Conservation (phyloP, 192 early-diverging fungal species). For the Coemansia sp. region DNA sequence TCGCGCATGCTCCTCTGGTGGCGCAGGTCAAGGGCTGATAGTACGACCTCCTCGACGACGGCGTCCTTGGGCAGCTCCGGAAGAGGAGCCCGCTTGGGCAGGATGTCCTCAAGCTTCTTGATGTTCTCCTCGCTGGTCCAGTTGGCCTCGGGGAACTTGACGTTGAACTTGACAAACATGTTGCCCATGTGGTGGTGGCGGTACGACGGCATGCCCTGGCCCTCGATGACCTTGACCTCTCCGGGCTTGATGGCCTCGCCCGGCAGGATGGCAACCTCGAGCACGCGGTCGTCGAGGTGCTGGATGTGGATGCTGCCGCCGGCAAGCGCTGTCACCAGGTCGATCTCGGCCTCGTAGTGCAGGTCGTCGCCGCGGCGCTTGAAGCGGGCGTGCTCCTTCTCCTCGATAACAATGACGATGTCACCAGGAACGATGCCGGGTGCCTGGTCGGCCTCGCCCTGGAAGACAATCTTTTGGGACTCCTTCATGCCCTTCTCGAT, state of each 20-base stretch:
- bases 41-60: slow-evolving; percentile 78
- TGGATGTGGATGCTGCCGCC: slow-evolving; percentile 90
- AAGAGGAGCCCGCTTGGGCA: slow-evolving; percentile 69
- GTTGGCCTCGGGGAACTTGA: slow-evolving; percentile 87
- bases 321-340: slow-evolving; percentile 90
- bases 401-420: slow-evolving; percentile 93
- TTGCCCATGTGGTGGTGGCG: slow-evolving; percentile 87
- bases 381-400: slow-evolving; percentile 92
- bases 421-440: slow-evolving; percentile 96
- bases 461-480: slow-evolving; percentile 92
- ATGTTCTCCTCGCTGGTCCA: slow-evolving; percentile 71
- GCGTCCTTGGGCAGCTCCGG: slow-evolving; percentile 55
- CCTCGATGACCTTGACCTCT: slow-evolving; percentile 77
- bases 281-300: slow-evolving; percentile 89
- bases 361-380: slow-evolving; percentile 92
- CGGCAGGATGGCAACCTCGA: slow-evolving; percentile 85
- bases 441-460: slow-evolving; percentile 94
- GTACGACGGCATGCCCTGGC: slow-evolving; percentile 96
- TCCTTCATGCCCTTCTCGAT: slow-evolving; percentile 98
- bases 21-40: slow-evolving; percentile 70
- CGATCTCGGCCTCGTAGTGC: slow-evolving; percentile 89
- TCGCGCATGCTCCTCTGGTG: slow-evolving; percentile 58
- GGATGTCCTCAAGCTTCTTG: slow-evolving; percentile 70
- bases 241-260: slow-evolving; percentile 95
- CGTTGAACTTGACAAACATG: slow-evolving; percentile 88